Conservation (phyloP, 1,284 basidiomycete genomes). For the Ceratobasidium theobromae region DNA sequence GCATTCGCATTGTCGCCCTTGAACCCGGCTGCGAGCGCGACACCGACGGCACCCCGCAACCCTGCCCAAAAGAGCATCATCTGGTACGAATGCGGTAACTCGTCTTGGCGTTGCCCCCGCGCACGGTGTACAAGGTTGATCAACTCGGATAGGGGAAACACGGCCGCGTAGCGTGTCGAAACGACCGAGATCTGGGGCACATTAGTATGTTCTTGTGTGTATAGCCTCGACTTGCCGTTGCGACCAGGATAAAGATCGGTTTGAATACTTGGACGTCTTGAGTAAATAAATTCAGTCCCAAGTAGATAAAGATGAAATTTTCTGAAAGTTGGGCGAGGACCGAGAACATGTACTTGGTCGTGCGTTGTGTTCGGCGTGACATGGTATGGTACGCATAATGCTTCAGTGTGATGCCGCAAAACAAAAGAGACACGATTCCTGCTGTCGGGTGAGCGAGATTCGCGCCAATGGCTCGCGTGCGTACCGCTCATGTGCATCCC, state of each 20-base stretch:
- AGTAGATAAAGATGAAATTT: conserved; percentile 99
- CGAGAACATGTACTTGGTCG: conserved; percentile 94
- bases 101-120: conserved; percentile 81
- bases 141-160: conserved; percentile 93
- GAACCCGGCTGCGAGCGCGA: conserved; percentile 95
- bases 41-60: conserved; percentile 92
- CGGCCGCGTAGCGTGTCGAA: conserved; percentile 92
- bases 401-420: conserved; percentile 98
- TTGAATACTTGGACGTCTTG: conserved; percentile 87
- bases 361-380: conserved; percentile 90
- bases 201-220: neutral
- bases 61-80: conserved; percentile 99
- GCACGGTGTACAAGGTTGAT: conserved; percentile 91
- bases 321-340: conserved; percentile 92
- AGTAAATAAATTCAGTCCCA: conserved; percentile 95
- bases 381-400: conserved; percentile 99
- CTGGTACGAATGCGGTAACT: conserved; percentile 92
- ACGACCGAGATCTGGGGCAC: conserved; percentile 70
- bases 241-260: conserved; percentile 91
- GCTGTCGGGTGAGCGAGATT: neutral
- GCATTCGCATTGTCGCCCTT: conserved; percentile 88
- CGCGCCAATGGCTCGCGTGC: conserved; percentile 33
- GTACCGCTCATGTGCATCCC: conserved; percentile 85
- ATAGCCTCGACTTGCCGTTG: conserved; percentile 54
- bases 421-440: conserved; percentile 94